Evolutionary conservation across 352 stramenopile species (phyloP), one percentile per base, ranked within the genome.

Genomic region (Heterotrichella gracilis): DNA sequence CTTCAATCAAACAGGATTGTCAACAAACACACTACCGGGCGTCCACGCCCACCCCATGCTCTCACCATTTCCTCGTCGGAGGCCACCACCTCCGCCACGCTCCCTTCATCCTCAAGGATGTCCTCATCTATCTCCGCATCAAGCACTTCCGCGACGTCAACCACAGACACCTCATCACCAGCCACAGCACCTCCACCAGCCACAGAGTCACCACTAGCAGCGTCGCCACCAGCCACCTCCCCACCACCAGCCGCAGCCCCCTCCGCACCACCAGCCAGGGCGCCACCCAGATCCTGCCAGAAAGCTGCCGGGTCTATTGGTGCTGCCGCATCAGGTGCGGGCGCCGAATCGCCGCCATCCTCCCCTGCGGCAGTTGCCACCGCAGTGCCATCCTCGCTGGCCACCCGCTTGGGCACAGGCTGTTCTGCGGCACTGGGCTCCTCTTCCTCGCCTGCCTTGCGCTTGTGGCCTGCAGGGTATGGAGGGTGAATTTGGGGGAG

Each of bases 51-150:
- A n/a, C n/a, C n/a, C n/a, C n/a, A n/a, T n/a, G n/a, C n/a, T n/a
- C n/a, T n/a, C n/a, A n/a, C n/a, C n/a, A n/a, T n/a, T n/a, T n/a
- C 66, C 25, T 76, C 0, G 64, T 71, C 66, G 25, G 22, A 19
- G 22, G 19, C 68, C 70, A 32, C 23, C 19, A 69, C 68, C 19
- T 68, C 32, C 22, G 68, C 24, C 42, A 20, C 25, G 70, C 24
- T 72, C 19, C 24, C 68, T 53, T 75, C 72, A 32, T 77, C 72
- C 42, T 76, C 64, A 0, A 69, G 25, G 22, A 68, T 25, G 22
- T 73, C 67, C 22, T 71, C 25, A 68, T 69, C 84, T 68, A 85
- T 76, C 2, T 73, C 68, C 21, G 66, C 24, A 24, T 75, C 67
- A 13, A 71, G 70, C 39, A 53, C 71, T 22, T 75, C 75, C 66